Conservation (phyloP, 2,329 filamentous ascomycete species). For the Aphanocladium album region DNA sequence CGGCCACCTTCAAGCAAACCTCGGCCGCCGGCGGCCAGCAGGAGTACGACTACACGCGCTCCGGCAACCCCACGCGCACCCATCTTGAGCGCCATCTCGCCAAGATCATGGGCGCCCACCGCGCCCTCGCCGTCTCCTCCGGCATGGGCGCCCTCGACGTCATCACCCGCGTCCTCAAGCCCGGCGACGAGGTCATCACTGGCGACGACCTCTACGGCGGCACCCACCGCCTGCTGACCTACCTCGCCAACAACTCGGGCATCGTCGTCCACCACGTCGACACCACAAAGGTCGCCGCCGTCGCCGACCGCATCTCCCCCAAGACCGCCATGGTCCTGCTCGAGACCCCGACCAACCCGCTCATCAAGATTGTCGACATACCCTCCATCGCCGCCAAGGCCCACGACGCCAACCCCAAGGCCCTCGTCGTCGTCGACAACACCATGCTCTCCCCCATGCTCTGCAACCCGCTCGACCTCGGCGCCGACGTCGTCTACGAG, state of each 20-base stretch:
- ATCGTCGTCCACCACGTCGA: conserved; percentile 96
- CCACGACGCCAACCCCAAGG: conserved; percentile 71
- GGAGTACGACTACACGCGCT: conserved; percentile 98
- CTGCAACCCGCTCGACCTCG: conserved; percentile 86
- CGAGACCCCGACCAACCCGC: conserved; percentile 93
- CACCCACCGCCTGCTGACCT: conserved; percentile 88
- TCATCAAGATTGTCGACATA: conserved; percentile 98
- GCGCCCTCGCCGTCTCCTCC: conserved; percentile 87
- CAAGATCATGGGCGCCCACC: conserved; percentile 96
- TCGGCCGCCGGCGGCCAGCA: conserved; percentile 70
- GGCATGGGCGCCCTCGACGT: conserved; percentile 98
- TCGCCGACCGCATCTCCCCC: conserved; percentile 61
- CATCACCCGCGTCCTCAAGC: conserved; percentile 82
- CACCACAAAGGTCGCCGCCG: conserved; percentile 72
- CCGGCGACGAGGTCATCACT: conserved; percentile 94
- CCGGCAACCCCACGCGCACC: conserved; percentile 91
- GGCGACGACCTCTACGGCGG: conserved; percentile 97
- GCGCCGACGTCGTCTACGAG: conserved; percentile 95
- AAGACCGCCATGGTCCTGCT: conserved; percentile 95
- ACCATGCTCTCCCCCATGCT: conserved; percentile 98
- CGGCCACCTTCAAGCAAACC: conserved; percentile 94
- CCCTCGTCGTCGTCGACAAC: conserved; percentile 91
- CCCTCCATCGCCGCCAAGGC: conserved; percentile 68
- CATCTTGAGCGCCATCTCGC: conserved; percentile 95
- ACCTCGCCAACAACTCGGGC: conserved; percentile 80